A percentile compares a stretch with the other conserved stretches of the same genome.
Conservation (phyloP, 495 filamentous ascomycete genomes). For the Hyaloscypha variabilis region DNA sequence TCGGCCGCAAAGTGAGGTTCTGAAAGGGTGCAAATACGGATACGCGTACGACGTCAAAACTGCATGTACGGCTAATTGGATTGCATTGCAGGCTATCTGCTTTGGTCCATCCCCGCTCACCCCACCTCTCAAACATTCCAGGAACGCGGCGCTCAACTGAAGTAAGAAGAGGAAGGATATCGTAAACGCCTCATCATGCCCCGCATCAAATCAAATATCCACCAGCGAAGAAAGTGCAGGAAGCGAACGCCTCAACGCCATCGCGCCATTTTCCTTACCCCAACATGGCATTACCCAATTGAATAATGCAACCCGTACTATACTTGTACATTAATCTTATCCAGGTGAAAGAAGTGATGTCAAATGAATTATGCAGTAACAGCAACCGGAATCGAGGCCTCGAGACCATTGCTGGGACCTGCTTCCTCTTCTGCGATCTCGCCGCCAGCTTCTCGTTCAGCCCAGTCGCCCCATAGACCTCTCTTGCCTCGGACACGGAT, state of each 20-base stretch:
- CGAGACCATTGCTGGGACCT: constrained; percentile 23
- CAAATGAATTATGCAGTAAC: constrained; percentile 22
- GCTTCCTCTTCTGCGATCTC: constrained; percentile 39
- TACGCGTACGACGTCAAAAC: too few relatives aligned
- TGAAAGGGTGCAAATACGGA: too few relatives aligned
- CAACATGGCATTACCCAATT: not conserved
- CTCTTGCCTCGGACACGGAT: constrained; percentile 85
- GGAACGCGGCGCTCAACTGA: not conserved
- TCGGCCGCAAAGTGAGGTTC: too few relatives aligned
- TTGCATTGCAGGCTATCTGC: too few relatives aligned
- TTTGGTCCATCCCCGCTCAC: not conserved
- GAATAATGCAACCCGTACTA: constrained; percentile 10
- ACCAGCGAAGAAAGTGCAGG: not conserved
- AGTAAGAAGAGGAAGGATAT: not conserved
- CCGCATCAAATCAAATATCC: not conserved
- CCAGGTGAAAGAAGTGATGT: not conserved
- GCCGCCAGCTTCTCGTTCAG: constrained; percentile 76
- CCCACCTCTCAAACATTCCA: not conserved
- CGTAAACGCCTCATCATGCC: not conserved
- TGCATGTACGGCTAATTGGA: too few relatives aligned
- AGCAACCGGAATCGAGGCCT: constrained; percentile 14
- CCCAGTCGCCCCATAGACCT: constrained; percentile 94
- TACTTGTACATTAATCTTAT: constrained; percentile 26
- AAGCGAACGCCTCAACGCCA: not conserved
- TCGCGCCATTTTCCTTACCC: not conserved